Evolutionary conservation across 805 yeast genomes (phyloP), one percentile per base, ranked within the genome.

Genomic region (Lipomyces spencermartinsiae): DNA sequence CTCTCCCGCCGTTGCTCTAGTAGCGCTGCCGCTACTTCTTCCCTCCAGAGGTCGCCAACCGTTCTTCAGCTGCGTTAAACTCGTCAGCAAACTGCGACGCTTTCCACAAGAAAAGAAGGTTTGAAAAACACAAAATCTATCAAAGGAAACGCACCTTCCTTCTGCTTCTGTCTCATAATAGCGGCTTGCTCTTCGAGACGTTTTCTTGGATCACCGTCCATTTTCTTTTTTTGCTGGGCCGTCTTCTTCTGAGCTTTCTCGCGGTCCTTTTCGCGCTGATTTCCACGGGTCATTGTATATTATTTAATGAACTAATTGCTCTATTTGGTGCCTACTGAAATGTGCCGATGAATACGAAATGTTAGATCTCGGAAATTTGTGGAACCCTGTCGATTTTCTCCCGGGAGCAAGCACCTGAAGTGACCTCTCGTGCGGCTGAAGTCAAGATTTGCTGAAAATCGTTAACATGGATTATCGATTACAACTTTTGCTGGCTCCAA

Each of bases 201-300:
- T 78, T 92, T 91, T 73, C 84, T 84, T 51, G 97, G 94, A 77
- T 92, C 97, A 34, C 98, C 98, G 7, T 82, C 84, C 75, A 86
- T 87, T 81, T 92, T 91, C 81, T 89, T 89, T 68, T 85, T 83
- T 39, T 80, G 81, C 58, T 86, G 89, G 37, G 68, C 75, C 0
- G 65, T 31, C 80, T 94, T 94, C 83, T 94, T 95, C 78, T 82
- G 78, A 80, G 91, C 92, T 81, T 91, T 94, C 69, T 88, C 91
- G 77, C 99, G 86, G 39, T 98, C 98, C 74, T 91, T 85, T 54
- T 94, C 99, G 79, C 99, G 86, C 81, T 95, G 98, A 79, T 94
- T 95, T 39, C 99, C 99, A 83, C 99, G 86, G 63, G 97, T 69
- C 72, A 69, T 69, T 12, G 19, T 53, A 43, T 43, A n/a, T 0